phyloP scores from a whole-genome alignment of 768 basidiomycete species.

The Nevesoporus exiguus region DNA sequence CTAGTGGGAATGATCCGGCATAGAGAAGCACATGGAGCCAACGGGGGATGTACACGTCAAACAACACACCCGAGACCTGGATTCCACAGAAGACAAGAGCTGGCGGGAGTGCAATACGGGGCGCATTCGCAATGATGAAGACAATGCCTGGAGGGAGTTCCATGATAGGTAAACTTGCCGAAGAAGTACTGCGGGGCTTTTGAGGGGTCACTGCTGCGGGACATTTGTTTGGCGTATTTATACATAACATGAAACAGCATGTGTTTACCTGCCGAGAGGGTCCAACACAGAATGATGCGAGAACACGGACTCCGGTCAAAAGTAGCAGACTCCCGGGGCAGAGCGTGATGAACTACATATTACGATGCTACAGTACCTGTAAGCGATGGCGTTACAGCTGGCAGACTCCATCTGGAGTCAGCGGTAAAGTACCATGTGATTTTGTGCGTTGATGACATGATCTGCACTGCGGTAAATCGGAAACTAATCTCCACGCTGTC shows the following conservation, averaged over 20 bases:
- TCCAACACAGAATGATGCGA: neutral
- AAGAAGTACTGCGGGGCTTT: neutral
- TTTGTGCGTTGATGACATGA: neutral
- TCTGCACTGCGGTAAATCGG: slow-evolving; percentile 13
- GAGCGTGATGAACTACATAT: neutral
- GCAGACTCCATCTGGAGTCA: neutral
- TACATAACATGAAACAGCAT: slow-evolving; percentile 6
- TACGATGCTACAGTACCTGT: neutral
- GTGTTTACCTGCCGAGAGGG: slow-evolving; percentile 2
- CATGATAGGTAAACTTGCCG: slow-evolving; percentile 14
- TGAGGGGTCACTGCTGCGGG: neutral
- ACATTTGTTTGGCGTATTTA: neutral
- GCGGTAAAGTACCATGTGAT: neutral
- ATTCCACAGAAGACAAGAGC: slow-evolving; percentile 15
- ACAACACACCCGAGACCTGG: slow-evolving; percentile 9
- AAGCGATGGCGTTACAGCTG: neutral
- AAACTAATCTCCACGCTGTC: neutral
- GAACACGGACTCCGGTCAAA: neutral
- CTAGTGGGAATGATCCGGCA: slow-evolving; percentile 24
- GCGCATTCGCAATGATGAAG: slow-evolving; percentile 27
- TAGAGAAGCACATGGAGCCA: slow-evolving; percentile 19
- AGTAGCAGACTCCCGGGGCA: neutral
- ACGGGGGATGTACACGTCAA: slow-evolving; percentile 2
- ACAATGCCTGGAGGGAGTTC: slow-evolving; percentile 34
- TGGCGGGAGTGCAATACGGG: slow-evolving; percentile 19